Evolutionary conservation across 176 grass and related monocot species (phyloP), one percentile per base, ranked within the genome.

Genomic region (Oryza brachyantha): DNA sequence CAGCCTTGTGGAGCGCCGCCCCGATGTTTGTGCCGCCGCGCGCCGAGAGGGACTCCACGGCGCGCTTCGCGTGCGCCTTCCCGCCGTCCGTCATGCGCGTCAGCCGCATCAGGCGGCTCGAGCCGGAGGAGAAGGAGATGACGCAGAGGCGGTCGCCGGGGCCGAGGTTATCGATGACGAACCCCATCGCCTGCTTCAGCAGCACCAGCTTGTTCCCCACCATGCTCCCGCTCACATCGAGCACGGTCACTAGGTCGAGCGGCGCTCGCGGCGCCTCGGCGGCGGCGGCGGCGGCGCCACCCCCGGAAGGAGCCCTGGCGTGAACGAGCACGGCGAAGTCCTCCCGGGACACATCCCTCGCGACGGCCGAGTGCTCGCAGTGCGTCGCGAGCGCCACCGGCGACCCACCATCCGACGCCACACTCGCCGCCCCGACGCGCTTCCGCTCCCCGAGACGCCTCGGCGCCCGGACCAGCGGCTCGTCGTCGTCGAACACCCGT

Each of bases 181-280:
- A 96, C n/a, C 79, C 32, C 90, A 90, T 88, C 13, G 93, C 93
- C 3, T 54, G 87, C 89, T 96, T 96, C 61, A 96, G 54, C 32
- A 96, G 90, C 12, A 60, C 82, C 14, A 96, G 87, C 79, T 96
- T 96, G 13, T 78, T 86, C 21, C 93, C 93, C 27, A 54, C 46
- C 93, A 96, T 96, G 87, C 93, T 96, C 19, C 93, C 84, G n/a
- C 93, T 96, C n/a, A 96, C 85, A 70, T 96, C 93, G 65, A 96
- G 87, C 60, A 92, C 90, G 1, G 93, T 86, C 26, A 96, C 90
- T 4, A 96, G 84, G 78, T 92, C 93, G 25, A 96, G 65, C 4
- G 90, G 78, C 24, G 79, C 87, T 25, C 34, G 28, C 27, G 61
- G 75, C 57, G 87, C 70, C 7, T 0, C 4, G 8, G 4, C 14